Evolutionary conservation across 2,329 filamentous ascomycete species (phyloP), one percentile per base, ranked within the genome.

Genomic region (Penicillium crustosum): DNA sequence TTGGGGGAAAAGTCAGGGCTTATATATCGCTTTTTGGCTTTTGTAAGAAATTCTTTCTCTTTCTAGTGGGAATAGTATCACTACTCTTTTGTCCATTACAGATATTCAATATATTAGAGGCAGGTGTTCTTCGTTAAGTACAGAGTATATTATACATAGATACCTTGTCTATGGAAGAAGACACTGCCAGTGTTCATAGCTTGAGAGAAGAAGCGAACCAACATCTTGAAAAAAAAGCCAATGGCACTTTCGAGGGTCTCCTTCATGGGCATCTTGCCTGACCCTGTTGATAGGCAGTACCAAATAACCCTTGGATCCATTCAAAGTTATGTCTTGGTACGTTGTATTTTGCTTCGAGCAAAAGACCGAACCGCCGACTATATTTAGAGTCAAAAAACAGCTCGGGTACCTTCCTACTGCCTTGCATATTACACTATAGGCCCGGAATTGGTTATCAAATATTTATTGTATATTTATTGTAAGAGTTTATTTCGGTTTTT

Each of bases 1-100:
- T 59, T 38, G 27, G 55, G 50, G 54, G 29, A 60, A 61, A 57
- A 54, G 27, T 61, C 39, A 51, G 43, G 38, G 38, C 49, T 35
- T 54, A 54, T 54, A 56, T 55, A 42, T 52, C 49, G 49, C 52
- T 48, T 6, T 39, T 39, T 49, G 31, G 53, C 50, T 41, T 43
- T 49, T 53, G 42, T 55, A 52, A 48, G 58, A 48, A 53, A 9
- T 41, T n/a, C 4, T 31, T 13, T 58, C 36, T 50, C 25, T 23
- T 25, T 25, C 21, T 57, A 55, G 43, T 61, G 51, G 23, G 36
- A 54, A 53, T 27, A 58, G 31, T 48, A 56, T 60, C 45, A 60
- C 55, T 57, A 27, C 52, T 60, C 55, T 51, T 44, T 33, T 58
- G 41, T 54, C 25, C 9, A 29, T 19, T 23, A 27, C 23, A 23